These are phyloP conservation scores for Berkeleyomyces basicola DNA, from an alignment of 2,329 filamentous ascomycete species.

Conservation along the genomic window DNA sequence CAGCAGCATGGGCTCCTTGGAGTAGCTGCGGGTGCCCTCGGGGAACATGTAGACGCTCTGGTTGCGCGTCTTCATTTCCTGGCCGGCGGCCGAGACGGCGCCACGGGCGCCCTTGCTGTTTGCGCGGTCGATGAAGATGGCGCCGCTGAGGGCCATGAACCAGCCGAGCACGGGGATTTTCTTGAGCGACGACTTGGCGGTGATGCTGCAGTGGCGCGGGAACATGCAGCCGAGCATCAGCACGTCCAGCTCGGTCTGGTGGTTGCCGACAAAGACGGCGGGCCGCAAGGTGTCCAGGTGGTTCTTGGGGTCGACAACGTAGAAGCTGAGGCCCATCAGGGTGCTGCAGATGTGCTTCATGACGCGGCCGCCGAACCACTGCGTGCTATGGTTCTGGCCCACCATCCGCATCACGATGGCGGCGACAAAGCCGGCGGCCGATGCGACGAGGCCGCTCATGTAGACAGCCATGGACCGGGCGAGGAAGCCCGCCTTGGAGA, in stretches of 20 bases:
- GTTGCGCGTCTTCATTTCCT: slow-evolving; percentile 54
- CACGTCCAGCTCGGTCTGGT: slow-evolving; percentile 92
- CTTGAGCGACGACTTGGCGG: slow-evolving; percentile 73
- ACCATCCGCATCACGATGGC: slow-evolving; percentile 53
- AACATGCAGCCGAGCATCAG: slow-evolving; percentile 81
- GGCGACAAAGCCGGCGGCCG: slow-evolving; percentile 59
- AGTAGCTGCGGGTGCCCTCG: slow-evolving; percentile 86
- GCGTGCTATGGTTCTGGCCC: slow-evolving; percentile 59
- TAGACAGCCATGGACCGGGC: slow-evolving; percentile 53
- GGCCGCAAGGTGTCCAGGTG: slow-evolving; percentile 52
- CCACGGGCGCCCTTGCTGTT: slow-evolving; percentile 69
- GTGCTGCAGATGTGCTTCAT: slow-evolving; percentile 68
- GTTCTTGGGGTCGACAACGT: slow-evolving; percentile 48
- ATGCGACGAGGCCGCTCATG: slow-evolving; percentile 39
- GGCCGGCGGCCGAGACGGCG: slow-evolving; percentile 69
- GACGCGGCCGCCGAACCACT: slow-evolving; percentile 65
- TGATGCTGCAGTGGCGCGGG: slow-evolving; percentile 81
- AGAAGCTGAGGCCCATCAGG: slow-evolving; percentile 63
- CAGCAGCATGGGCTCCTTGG: slow-evolving; percentile 61
- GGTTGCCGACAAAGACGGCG: slow-evolving; percentile 83
- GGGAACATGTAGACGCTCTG: slow-evolving; percentile 79
- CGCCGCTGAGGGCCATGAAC: slow-evolving; percentile 81
- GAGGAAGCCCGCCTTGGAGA: slow-evolving; percentile 46
- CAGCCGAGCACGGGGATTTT: slow-evolving; percentile 73
- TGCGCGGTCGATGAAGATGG: slow-evolving; percentile 87